phyloP scores from a whole-genome alignment of 257 asterid genomes.

The Primulina eburnea region DNA sequence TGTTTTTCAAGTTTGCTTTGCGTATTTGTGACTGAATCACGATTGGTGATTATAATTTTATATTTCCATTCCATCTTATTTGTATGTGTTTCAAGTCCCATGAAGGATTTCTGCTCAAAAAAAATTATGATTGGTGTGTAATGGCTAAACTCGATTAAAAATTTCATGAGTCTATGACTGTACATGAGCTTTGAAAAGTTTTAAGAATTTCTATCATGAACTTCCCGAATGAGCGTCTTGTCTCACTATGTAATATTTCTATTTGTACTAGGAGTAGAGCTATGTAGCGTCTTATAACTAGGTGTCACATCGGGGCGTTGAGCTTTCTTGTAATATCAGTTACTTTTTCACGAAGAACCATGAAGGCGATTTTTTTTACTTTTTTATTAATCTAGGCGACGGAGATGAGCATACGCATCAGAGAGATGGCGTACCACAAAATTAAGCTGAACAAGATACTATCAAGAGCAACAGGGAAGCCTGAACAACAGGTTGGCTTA shows the following conservation, averaged over 20 bases:
- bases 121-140: not conserved
- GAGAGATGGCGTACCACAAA: constrained; percentile 82
- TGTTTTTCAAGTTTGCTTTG: not conserved
- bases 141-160: not conserved
- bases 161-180: not conserved
- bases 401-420: constrained; percentile 76
- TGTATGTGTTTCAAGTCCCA: not conserved
- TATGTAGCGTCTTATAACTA: not conserved
- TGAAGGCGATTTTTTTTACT: not conserved
- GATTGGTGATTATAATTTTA: no score
- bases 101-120: not conserved
- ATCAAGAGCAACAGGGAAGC: constrained; percentile 78
- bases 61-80: no score
- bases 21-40: not conserved
- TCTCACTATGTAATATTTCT: not conserved
- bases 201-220: no score
- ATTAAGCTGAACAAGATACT: constrained; percentile 80
- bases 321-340: not conserved
- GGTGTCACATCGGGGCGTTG: not conserved
- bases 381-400: constrained; percentile 50
- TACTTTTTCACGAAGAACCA: no score
- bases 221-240: not conserved
- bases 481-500: constrained; percentile 65
- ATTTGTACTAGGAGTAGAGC: not conserved
- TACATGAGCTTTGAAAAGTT: not conserved